Evolutionary conservation across 23 red algal species (phyloP).

Genomic region (Gracilaria gracilis): DNA sequence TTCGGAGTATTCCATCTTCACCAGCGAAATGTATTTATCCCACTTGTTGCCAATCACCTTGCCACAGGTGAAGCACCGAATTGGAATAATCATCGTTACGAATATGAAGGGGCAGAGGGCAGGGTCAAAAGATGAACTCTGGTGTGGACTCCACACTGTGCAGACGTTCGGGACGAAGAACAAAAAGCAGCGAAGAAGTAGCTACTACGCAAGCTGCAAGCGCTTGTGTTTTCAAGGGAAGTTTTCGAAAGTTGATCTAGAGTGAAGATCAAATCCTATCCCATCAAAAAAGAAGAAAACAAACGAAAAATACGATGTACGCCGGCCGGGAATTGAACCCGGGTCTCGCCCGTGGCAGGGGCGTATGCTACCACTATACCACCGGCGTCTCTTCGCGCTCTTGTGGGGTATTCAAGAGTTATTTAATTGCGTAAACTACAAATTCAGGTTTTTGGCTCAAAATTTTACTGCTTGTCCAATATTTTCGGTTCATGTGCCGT

Average conservation of each 20-base stretch:
- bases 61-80: conserved; percentile 99
- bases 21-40: conserved; percentile 84
- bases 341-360: conserved; percentile 88
- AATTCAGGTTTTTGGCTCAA: not conserved
- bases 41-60: conserved; percentile 97
- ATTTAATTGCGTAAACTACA: too few relatives aligned
- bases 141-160: too few relatives aligned
- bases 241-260: too few relatives aligned
- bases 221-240: too few relatives aligned
- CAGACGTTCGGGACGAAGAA: too few relatives aligned
- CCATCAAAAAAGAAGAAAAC: not conserved
- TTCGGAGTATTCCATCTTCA: conserved; percentile 87
- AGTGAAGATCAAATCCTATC: too few relatives aligned
- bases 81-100: conserved; percentile 92
- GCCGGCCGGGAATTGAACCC: conserved; percentile 88
- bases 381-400: conserved; percentile 44
- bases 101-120: not conserved
- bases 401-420: too few relatives aligned
- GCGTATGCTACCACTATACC: conserved; percentile 89
- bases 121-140: not conserved
- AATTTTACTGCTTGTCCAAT: not conserved
- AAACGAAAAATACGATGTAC: conserved; percentile 24
- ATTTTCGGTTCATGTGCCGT: not conserved
- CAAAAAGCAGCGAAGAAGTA: too few relatives aligned
- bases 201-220: too few relatives aligned